These are phyloP conservation scores for Colletotrichum limetticola DNA, from an alignment of 2,329 filamentous ascomycete species.

Conservation along the genomic window DNA sequence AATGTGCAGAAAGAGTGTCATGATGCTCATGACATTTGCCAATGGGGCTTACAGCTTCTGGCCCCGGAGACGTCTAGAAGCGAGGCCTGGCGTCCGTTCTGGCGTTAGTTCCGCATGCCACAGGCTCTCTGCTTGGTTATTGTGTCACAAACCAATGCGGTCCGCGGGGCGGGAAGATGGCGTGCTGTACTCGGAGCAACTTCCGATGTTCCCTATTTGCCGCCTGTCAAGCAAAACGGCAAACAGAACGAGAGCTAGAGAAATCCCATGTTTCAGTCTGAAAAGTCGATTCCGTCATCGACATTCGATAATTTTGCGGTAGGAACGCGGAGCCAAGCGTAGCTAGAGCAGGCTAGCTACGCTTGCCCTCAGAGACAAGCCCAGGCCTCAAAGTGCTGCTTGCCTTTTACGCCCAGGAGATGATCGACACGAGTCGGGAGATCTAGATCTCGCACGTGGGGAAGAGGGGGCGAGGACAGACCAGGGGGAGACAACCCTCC, in stretches of 20 bases:
- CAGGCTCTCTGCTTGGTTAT: neutral
- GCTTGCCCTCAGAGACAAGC: neutral
- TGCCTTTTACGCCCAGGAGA: neutral
- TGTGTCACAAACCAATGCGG: neutral
- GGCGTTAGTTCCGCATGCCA: constrained; percentile 26
- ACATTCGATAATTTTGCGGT: neutral
- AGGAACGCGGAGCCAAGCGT: neutral
- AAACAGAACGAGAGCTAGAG: constrained; percentile 1
- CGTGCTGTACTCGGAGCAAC: constrained; percentile 19
- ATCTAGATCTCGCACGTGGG: constrained; percentile 30
- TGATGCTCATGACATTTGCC: constrained; percentile 12
- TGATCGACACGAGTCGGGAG: constrained; percentile 29
- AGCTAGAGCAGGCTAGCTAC: neutral
- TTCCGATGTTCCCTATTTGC: neutral
- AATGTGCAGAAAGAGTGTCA: neutral
- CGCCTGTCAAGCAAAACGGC: neutral
- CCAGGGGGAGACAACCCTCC: constrained; percentile 18
- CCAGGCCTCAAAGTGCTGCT: neutral
- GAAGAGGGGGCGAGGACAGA: neutral
- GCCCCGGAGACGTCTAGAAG: constrained; percentile 20
- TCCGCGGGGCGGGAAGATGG: neutral
- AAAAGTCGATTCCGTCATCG: constrained; percentile 35
- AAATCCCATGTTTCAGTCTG: constrained; percentile 35
- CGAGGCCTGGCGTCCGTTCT: constrained; percentile 1
- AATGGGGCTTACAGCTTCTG: neutral